phyloP scores from a whole-genome alignment of 2,329 filamentous ascomycete genomes.

The Cadophora malorum region DNA sequence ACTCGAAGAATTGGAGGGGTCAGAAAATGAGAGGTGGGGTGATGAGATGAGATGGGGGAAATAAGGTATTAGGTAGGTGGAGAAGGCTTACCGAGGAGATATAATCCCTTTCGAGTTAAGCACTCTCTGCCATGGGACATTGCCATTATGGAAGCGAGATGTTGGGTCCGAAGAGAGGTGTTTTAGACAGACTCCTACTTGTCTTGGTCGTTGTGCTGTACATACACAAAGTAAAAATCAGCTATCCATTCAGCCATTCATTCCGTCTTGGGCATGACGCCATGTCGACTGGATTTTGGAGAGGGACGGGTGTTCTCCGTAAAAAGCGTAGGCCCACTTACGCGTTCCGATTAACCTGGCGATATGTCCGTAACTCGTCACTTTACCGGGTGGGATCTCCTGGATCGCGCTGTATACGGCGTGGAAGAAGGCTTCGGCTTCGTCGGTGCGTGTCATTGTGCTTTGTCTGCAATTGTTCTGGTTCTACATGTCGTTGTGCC shows the following conservation, averaged over 20 bases:
- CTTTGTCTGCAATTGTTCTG: background rate
- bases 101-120: constrained; percentile 88
- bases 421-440: constrained; percentile 75
- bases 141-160: constrained; percentile 70
- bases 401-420: constrained; percentile 84
- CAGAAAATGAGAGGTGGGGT: too few species aligned
- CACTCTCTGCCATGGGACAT: constrained; percentile 94
- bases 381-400: constrained; percentile 81
- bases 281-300: too few species aligned
- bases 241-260: too few species aligned
- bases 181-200: constrained; percentile 91
- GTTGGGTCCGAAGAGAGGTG: constrained; percentile 68
- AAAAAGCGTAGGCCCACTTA: constrained; percentile 51
- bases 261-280: too few species aligned
- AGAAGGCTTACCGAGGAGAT: constrained; percentile 70
- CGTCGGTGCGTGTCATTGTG: constrained; percentile 73
- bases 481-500: constrained; percentile 6
- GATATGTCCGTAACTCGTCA: constrained; percentile 88
- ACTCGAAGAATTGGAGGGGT: too few species aligned
- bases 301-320: background rate
- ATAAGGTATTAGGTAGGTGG: too few species aligned
- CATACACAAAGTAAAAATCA: too few species aligned
- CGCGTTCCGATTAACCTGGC: constrained; percentile 75
- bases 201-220: constrained; percentile 73
- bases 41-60: too few species aligned